Base-by-base conservation (phyloP, 768 basidiomycete genomes). In the Harrya chromipes region DNA sequence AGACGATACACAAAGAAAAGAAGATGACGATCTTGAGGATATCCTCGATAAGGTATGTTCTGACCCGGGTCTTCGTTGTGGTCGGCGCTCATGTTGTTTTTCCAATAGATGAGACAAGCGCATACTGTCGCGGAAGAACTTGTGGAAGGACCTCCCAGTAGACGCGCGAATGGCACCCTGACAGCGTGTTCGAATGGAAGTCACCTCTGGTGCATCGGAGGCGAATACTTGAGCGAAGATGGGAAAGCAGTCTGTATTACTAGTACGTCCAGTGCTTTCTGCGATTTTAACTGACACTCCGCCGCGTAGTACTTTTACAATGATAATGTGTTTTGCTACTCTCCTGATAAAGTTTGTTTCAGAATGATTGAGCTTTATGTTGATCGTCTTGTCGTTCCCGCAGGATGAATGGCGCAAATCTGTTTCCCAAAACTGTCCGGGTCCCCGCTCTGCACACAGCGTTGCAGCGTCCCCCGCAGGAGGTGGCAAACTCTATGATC, bases 351-450 rank as follows among this genome's bases (percentile, higher is more conserved):
- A 74, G 83, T 80, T 29, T 14, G 67, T 52, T 31, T 35, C 27
- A 8, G 8, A 34, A 34, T 4, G 33, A 36, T 43, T 7, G 6
- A 23, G 9, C 2, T 0, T 16, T 6, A 4, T 20, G 29, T 42
- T 7, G 21, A 20, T 17, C 6, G 17, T 8, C 19, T 20, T 26
- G 3, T 23, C 20, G 3, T 27, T 34, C 37, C 17, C 43, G 8
- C 33, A 87, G 82, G 84, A 94, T 59, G 93, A 95, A 74, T 95
- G 93, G 93, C 78, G 87, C 10, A 83, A 81, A 58, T 94, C 90
- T 54, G 75, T 91, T 23, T 90, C 88, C 0, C 85, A 82, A 12
- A 90, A 85, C 0, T 89, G 87, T 56, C 94, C 94, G 0, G 89
- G 90, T 2, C 93, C 93, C 3, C 78, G 93, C 36, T 89, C 86